Evolutionary conservation across 768 basidiomycete genomes (phyloP), one percentile per base, ranked within the genome.

Genomic region (Boletus tomentosulus): DNA sequence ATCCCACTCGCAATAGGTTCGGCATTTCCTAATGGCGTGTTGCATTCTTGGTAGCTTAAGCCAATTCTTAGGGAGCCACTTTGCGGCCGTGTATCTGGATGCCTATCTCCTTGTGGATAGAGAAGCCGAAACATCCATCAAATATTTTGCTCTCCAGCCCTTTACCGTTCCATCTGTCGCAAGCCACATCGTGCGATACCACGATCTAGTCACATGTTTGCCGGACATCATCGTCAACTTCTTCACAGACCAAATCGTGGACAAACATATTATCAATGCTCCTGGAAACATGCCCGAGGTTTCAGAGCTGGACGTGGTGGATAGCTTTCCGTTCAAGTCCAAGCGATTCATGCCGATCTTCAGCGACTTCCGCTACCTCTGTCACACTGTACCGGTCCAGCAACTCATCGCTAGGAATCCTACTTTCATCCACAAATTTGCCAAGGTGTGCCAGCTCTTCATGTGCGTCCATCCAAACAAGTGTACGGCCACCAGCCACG

Each of bases 291-390:
- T 60, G 1, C 35, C 70, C 22, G 60, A 65, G n/a, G 41, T 50
- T n/a, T 42, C 62, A 64, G 62, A 66, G 47, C 62, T 97, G 50
- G 90, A 95, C 55, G 86, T 92, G 38, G 95, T 19, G 19, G 19
- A 97, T 46, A 82, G 84, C 37, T 82, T 84, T 54, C 87, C 90
- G 0, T 97, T 97, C 83, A 88, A 90, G 70, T 92, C 89, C 16
- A 98, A 98, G 68, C 87, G 95, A 8, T 97, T 96, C 73, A 90
- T 94, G 86, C 90, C 92, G 2, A 84, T 98, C 46, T 96, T 98
- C 69, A 87, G 87, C 61, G 92, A 95, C 68, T 78, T 98, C 30
- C 82, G 91, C 9, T 91, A 92, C 60, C 79, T 93, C 28, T 88
- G 86, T 65, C 86, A 89, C 64, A 93, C 89, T 27, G 73, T 82